Percentiles rank a stretch among this genome's conserved stretches.
phyloP scores from a whole-genome alignment of 768 basidiomycete genomes.

The Mycena olivaceomarginata region DNA sequence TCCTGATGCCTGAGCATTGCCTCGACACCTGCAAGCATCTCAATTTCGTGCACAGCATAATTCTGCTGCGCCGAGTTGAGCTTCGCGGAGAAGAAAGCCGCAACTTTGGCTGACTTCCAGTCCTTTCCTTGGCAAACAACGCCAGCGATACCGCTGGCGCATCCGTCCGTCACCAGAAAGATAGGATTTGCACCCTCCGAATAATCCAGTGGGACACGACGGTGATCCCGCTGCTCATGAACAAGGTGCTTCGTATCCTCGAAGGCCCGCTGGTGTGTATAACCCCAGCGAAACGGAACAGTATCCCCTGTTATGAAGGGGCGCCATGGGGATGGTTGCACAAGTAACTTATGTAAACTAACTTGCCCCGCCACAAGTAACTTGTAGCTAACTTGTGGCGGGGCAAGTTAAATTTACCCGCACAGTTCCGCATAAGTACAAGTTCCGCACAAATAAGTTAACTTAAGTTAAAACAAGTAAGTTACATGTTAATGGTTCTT shows the following conservation, averaged over 20 bases:
- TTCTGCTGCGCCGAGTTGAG: not conserved
- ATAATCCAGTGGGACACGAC: not conserved
- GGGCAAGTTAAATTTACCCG: no score
- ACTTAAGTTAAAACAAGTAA: no score
- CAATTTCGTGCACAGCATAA: not conserved
- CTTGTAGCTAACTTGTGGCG: no score
- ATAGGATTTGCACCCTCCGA: not conserved
- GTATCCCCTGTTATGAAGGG: not conserved
- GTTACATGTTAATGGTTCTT: no score
- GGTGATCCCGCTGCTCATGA: not conserved
- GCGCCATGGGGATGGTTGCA: not conserved
- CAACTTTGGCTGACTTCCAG: not conserved
- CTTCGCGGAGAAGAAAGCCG: not conserved
- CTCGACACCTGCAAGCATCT: not conserved
- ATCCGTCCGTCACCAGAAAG: not conserved
- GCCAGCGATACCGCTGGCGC: not conserved
- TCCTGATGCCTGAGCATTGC: not conserved
- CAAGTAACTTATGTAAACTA: no score
- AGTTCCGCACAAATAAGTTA: no score
- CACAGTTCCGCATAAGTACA: no score
- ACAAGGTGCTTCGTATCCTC: not conserved
- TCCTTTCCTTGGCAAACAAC: not conserved
- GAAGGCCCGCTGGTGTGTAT: not conserved
- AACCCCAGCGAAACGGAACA: not conserved
- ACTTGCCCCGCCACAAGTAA: no score